These are phyloP conservation scores for Malus hybrid DNA, from an alignment of 331 rosid genomes.

Conservation along the genomic window DNA sequence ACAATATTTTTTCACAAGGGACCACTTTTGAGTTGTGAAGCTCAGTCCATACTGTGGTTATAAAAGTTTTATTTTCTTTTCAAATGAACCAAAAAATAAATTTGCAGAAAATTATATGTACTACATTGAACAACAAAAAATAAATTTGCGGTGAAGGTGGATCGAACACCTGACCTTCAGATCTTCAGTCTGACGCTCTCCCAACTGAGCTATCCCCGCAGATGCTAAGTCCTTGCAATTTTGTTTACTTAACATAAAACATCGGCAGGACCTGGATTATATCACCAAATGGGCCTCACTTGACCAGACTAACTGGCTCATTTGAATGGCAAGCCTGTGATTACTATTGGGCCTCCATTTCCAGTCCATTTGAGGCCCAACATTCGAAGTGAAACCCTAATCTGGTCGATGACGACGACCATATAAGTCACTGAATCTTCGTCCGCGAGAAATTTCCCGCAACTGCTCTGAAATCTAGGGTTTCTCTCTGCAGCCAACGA, in stretches of 20 bases:
- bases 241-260: accelerated
- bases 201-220: slow-evolving; percentile 63
- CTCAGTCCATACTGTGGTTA: neutral
- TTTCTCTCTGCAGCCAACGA: neutral
- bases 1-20: neutral
- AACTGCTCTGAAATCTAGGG: neutral
- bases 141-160: slow-evolving; percentile 63
- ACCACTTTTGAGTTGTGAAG: neutral
- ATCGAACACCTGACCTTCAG: slow-evolving; percentile 86
- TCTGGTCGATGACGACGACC: too few species aligned
- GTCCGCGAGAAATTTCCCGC: neutral
- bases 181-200: slow-evolving; percentile 57
- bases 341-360: neutral
- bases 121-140: neutral
- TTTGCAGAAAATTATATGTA: neutral
- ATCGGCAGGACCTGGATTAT: neutral
- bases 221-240: too few species aligned
- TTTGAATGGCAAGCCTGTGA: neutral
- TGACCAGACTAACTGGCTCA: neutral
- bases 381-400: slow-evolving; percentile 1
- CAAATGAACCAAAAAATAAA: neutral
- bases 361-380: neutral
- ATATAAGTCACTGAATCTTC: neutral
- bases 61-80: neutral
- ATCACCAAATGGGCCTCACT: neutral